Conservation (phyloP, 192 early-diverging fungal genomes). For the Spinellus fusiger region DNA sequence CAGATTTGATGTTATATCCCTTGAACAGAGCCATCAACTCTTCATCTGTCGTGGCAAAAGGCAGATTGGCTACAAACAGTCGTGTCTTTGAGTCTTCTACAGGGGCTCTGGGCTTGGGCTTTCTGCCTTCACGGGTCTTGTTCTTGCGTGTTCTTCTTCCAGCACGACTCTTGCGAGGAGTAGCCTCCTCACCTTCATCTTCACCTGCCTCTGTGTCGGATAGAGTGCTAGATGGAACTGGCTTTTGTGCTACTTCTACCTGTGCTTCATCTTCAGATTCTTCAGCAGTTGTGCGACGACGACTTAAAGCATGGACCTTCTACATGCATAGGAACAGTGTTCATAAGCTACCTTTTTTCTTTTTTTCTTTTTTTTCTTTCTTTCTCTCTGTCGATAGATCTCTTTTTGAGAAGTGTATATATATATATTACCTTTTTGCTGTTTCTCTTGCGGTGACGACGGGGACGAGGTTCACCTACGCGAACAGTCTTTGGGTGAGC, state of each 20-base stretch:
- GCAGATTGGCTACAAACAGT: conserved; percentile 77
- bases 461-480: neutral
- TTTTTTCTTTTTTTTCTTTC: neutral
- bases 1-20: conserved; percentile 65
- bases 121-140: conserved; percentile 7
- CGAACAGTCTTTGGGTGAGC: conserved; percentile 59
- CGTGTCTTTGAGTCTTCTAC: conserved; percentile 61
- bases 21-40: conserved; percentile 72
- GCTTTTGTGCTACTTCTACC: too few species aligned
- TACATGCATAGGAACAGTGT: too few species aligned
- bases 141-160: conserved; percentile 20
- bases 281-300: neutral
- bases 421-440: conserved; percentile 9
- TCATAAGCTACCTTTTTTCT: too few species aligned
- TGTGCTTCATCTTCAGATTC: conserved; percentile 11
- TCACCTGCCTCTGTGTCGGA: too few species aligned
- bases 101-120: neutral
- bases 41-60: conserved; percentile 64
- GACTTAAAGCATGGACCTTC: neutral
- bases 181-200: conserved; percentile 22
- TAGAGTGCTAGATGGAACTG: too few species aligned
- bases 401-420: neutral
- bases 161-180: conserved; percentile 17
- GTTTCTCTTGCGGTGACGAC: conserved; percentile 18
- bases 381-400: neutral